Conservation (phyloP, 306 rosid species). For the Pachyrhizus erosus region DNA sequence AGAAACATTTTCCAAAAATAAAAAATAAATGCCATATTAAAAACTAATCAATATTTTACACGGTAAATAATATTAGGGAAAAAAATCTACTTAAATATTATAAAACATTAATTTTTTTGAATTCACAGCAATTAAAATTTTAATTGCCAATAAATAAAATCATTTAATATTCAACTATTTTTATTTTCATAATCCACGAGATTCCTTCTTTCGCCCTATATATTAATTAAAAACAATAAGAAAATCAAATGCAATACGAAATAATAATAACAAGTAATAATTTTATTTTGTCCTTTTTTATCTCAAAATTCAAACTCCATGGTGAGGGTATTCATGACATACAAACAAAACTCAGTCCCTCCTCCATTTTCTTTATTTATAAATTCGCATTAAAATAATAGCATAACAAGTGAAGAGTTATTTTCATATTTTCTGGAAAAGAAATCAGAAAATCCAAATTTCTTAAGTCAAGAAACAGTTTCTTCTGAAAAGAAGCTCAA, state of each 20-base stretch:
- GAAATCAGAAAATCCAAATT: slow-evolving; percentile 34
- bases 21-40: slow-evolving; percentile 39
- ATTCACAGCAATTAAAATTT: slow-evolving; percentile 31
- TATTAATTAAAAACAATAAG: slow-evolving; percentile 37
- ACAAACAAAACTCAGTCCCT: background rate
- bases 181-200: slow-evolving; percentile 35
- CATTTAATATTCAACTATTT: slow-evolving; percentile 25
- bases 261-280: slow-evolving; percentile 30
- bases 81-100: slow-evolving; percentile 38
- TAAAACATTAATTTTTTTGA: slow-evolving; percentile 32
- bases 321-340: background rate
- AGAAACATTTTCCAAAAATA: slow-evolving; percentile 31
- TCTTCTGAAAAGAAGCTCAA: slow-evolving; percentile 5
- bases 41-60: slow-evolving; percentile 36
- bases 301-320: slow-evolving; percentile 8
- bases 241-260: slow-evolving; percentile 6
- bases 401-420: background rate
- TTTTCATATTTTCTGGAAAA: slow-evolving; percentile 31
- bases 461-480: slow-evolving; percentile 19
- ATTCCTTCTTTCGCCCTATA: slow-evolving; percentile 24
- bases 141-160: slow-evolving; percentile 28
- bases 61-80: slow-evolving; percentile 17
- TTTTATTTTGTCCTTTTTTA: slow-evolving; percentile 39
- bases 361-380: background rate
- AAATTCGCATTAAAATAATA: background rate